Percentiles rank a stretch among this genome's conserved stretches.
Conservation (phyloP, 257 asterid genomes). For the Solanum chaucha region DNA sequence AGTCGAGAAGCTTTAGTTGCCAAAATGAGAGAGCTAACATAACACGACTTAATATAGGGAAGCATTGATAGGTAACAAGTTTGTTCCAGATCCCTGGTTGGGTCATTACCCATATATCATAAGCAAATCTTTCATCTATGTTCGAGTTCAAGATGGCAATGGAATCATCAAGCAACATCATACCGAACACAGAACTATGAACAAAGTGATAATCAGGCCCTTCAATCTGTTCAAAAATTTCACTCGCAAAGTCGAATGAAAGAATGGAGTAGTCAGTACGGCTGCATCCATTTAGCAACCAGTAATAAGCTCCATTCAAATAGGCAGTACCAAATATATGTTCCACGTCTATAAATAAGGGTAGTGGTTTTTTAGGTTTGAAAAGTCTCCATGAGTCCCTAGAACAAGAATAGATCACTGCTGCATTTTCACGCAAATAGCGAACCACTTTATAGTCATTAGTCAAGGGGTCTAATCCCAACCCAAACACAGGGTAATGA, state of each 20-base stretch:
- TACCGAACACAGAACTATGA: background rate
- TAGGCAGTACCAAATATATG: background rate
- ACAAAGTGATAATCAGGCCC: background rate
- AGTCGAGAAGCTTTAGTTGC: too few relatives aligned
- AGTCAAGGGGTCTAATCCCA: background rate
- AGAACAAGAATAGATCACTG: background rate
- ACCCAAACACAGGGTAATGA: background rate
- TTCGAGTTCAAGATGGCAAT: background rate
- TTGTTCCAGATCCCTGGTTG: background rate
- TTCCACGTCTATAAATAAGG: background rate
- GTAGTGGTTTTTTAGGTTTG: background rate
- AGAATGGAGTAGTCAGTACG: background rate
- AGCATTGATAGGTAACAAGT: too few relatives aligned
- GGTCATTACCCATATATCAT: background rate
- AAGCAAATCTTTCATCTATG: background rate
- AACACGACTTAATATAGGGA: too few relatives aligned
- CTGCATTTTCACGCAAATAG: background rate
- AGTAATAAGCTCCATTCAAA: background rate
- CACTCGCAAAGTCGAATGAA: background rate
- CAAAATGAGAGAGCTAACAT: too few relatives aligned
- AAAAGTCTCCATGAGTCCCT: too few relatives aligned
- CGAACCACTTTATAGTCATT: background rate
- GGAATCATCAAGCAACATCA: background rate
- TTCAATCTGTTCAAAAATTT: background rate
- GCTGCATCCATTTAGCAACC: background rate